Conservation (phyloP, 257 asterid genomes). For the Solanum ossicruentum region DNA sequence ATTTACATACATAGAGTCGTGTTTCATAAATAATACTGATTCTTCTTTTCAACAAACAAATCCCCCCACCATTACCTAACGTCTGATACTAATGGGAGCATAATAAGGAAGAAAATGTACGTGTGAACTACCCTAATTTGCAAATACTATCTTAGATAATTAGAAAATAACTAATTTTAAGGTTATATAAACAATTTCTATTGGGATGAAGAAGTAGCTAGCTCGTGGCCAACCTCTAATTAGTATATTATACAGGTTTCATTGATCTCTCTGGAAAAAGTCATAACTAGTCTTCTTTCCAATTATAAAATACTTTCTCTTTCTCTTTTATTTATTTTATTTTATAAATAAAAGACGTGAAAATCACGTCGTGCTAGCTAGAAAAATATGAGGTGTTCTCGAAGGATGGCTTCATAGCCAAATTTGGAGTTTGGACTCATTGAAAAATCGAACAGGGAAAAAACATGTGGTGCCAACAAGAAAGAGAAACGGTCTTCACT, state of each 20-base stretch:
- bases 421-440: neutral
- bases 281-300: neutral
- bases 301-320: neutral
- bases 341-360: neutral
- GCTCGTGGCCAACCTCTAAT: neutral
- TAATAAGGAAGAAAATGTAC: neutral
- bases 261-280: neutral
- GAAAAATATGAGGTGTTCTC: neutral
- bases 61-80: neutral
- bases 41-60: neutral
- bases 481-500: neutral
- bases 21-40: neutral
- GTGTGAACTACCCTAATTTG: neutral
- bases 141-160: neutral
- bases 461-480: neutral
- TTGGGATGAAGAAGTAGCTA: neutral
- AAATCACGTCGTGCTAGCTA: neutral
- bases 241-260: neutral
- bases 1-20: neutral
- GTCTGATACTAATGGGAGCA: neutral
- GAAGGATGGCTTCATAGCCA: neutral
- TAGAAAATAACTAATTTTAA: neutral
- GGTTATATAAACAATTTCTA: neutral
- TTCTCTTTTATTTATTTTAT: neutral
- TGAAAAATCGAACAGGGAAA: neutral